Base-by-base conservation (phyloP, 1,139 yeast species). In the Zygoascus sp. region DNA sequence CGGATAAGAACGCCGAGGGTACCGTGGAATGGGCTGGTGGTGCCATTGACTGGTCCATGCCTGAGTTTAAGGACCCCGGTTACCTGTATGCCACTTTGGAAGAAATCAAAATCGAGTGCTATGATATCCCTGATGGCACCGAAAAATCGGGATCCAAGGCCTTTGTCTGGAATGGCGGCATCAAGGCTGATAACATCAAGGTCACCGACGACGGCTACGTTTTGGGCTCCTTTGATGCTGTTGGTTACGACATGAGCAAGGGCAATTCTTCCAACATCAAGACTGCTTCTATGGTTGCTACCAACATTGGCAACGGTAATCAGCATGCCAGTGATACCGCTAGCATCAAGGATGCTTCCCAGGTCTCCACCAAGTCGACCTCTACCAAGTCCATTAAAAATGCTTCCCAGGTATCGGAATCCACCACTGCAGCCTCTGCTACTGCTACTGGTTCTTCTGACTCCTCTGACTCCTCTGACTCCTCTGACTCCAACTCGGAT, bases 11-110 rank as follows among this genome's bases (percentile, higher is more conserved):
- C 62, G 80, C 80, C 32, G 67, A 70, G 40, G 97, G 97, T 63
- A 90, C 97, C 15, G 74, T 82, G 54, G 83, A 77, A 55, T 90
- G 97, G 97, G 95, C 97, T 32, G 97, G 97, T 63, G 97, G 97
- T 61, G 69, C 60, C 5, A 79, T 89, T 50, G 77, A 88, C 69
- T 90, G 97, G 97, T 69, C 82, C 64, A 75, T 92, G 27, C 65
- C 73, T 5, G 96, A 88, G 66, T 79, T 88, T 52, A 59, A 72
- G 51, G 70, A 83, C 50, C 77, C 82, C 44, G 96, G 97, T 22
- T 89, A 88, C 69, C 82, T 79, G 68, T 87, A 80, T 62, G 81
- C 85, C 32, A 73, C 77, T 51, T 59, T 89, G 44, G 74, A 81
- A 59, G 75, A 76, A 43, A 70, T 87, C 32, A 69, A 75, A 10